Evolutionary conservation across 1,284 basidiomycete species (phyloP), one percentile per base, ranked within the genome.

Genomic region (Rhodotorula sp.): DNA sequence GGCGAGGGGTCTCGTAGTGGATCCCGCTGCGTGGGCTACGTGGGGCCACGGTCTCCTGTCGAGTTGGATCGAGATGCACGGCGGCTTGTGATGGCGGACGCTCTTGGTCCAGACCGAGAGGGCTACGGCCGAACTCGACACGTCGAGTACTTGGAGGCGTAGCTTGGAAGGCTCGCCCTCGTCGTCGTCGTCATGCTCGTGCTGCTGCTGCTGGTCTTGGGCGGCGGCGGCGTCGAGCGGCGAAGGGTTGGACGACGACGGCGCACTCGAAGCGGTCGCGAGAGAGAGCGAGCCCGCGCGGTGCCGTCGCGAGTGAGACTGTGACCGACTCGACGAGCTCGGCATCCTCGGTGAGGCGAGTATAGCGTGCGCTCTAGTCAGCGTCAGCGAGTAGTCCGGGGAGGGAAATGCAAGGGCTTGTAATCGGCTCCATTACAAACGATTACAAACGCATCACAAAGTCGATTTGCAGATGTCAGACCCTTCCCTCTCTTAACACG

Each of bases 1-100:
- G 23, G 43, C 61, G 50, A 16, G 52, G 43, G 48, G 59, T 56
- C 19, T 59, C 19, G 28, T 12, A 5, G 21, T 15, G 15, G 60
- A 6, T 23, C 21, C 18, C 2, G 28, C 49, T 26, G 18, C 75
- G 31, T 76, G 75, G 1, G 75, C 75, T 38, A 76, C 75, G 52
- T 74, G 68, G 14, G 75, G 72, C 75, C 75, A 76, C 14, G 72
- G 72, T 23, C 60, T 57, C 18, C 72, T 26, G 58, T 76, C 68
- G 60, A 76, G 70, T 31, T 72, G 70, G 58, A 76, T 72, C 49
- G 72, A 74, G 63, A 76, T 76, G 7, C 60, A 57, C 1, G 70
- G 70, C 5, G 68, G 68, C 57, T 68, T 68, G 54, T 45, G 19
- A 43, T 31, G 21, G 61, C 21, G 21, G 66, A 18, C 18, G 50